Conservation (phyloP, 2,329 filamentous ascomycete genomes). For the Sporothrix phasma region DNA sequence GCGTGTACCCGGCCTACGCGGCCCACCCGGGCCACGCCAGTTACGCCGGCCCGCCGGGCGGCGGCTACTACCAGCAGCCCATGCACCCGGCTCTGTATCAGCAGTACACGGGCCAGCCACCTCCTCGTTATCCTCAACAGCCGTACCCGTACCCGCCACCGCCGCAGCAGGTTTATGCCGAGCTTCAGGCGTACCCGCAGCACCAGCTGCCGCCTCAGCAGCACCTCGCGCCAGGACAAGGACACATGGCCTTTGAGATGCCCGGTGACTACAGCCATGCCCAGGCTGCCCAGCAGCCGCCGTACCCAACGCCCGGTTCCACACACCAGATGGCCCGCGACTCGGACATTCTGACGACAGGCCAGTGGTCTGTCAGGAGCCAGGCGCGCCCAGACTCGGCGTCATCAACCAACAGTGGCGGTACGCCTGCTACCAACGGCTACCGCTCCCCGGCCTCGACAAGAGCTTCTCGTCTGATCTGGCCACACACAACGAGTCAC, state of each 20-base stretch:
- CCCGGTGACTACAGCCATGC: slow-evolving; percentile 40
- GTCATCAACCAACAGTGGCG: slow-evolving; percentile 23
- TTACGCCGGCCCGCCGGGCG: slow-evolving; percentile 16
- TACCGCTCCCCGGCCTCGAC: slow-evolving; percentile 32
- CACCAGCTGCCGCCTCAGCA: slow-evolving; percentile 15
- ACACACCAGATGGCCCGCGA: slow-evolving; percentile 20
- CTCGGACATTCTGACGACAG: slow-evolving; percentile 23
- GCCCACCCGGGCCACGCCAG: background rate
- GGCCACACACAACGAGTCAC: slow-evolving; percentile 37
- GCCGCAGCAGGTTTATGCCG: slow-evolving; percentile 22
- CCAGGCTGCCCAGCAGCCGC: slow-evolving; percentile 21
- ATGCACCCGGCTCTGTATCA: slow-evolving; percentile 12
- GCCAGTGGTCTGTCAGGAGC: slow-evolving; percentile 33
- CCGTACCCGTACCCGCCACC: slow-evolving; percentile 15
- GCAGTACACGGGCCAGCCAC: background rate
- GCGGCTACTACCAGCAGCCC: slow-evolving; percentile 22
- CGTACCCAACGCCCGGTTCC: slow-evolving; percentile 12
- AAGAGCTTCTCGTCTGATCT: slow-evolving; percentile 36
- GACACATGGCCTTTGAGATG: slow-evolving; percentile 29
- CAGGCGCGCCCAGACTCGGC: slow-evolving; percentile 28
- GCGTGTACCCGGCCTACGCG: background rate
- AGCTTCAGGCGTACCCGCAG: slow-evolving; percentile 30
- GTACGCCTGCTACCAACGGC: slow-evolving; percentile 16
- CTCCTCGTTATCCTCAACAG: background rate
- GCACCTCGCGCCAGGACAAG: background rate